Conservation (phyloP, 139 green algal genomes). For the Spirogloea muscicola region DNA sequence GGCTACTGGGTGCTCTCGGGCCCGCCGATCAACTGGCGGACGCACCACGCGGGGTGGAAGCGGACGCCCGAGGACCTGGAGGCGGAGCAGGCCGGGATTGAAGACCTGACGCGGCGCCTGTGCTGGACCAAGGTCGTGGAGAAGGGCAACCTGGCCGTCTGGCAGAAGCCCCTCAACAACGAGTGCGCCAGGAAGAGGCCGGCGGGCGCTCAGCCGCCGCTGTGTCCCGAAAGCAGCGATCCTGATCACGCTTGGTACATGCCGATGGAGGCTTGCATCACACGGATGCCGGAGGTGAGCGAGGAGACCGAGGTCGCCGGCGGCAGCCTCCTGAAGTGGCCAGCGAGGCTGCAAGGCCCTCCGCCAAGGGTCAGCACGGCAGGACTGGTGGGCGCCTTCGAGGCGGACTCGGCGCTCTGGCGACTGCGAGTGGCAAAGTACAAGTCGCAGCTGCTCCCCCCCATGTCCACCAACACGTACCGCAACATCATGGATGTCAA, state of each 20-base stretch:
- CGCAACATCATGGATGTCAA: constrained; percentile 43
- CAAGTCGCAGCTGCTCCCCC: constrained; percentile 5
- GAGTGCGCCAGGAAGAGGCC: constrained; percentile 14
- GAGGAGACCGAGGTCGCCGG: constrained; percentile 13
- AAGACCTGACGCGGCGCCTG: background rate
- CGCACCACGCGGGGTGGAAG: background rate
- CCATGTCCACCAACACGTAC: constrained; percentile 8
- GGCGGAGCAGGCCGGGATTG: constrained; percentile 39
- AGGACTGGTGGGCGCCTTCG: too few relatives aligned
- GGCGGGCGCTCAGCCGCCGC: background rate
- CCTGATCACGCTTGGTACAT: constrained; percentile 17
- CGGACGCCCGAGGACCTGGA: constrained; percentile 10
- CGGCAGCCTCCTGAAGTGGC: constrained; percentile 9
- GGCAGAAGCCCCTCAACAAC: constrained; percentile 10
- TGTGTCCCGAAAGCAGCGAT: background rate
- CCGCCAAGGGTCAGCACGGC: constrained; percentile 3
- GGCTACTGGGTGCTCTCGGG: constrained; percentile 33
- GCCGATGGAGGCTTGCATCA: constrained; percentile 5
- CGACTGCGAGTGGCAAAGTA: constrained; percentile 7
- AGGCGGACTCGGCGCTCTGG: background rate
- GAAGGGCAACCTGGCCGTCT: constrained; percentile 9
- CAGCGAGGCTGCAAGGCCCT: constrained; percentile 6
- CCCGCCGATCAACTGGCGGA: constrained; percentile 27
- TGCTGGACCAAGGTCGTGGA: constrained; percentile 15
- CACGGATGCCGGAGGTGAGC: background rate